A percentile compares a stretch with the other conserved stretches of the same genome.
These are phyloP conservation scores for Graphilbum ipis-grandicollis DNA, from an alignment of 2,329 filamentous ascomycete genomes.

Conservation along the genomic window DNA sequence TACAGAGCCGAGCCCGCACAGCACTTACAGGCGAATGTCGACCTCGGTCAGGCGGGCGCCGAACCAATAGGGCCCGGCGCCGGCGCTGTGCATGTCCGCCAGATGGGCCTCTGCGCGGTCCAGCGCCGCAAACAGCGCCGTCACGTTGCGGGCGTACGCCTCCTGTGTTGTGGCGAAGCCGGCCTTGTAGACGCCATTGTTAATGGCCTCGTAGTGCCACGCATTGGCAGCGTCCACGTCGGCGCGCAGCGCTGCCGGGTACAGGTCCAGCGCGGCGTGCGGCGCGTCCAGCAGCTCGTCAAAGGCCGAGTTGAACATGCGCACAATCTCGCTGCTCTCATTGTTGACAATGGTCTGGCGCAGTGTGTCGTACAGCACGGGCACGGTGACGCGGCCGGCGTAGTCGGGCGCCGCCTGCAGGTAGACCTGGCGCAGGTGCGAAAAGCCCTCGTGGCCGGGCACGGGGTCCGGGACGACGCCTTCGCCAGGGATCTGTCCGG, in stretches of 20 bases:
- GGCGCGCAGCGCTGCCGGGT: constrained; percentile 43
- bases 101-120: constrained; percentile 64
- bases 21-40: constrained; percentile 52
- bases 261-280: constrained; percentile 45
- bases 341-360: constrained; percentile 69
- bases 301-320: constrained; percentile 76
- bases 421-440: constrained; percentile 62
- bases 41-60: constrained; percentile 63
- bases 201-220: constrained; percentile 64
- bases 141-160: constrained; percentile 63
- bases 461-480: constrained; percentile 52
- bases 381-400: constrained; percentile 69
- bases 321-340: constrained; percentile 80
- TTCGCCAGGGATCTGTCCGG: constrained; percentile 32
- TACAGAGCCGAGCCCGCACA: neutral
- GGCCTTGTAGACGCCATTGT: constrained; percentile 56
- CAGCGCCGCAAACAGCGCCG: constrained; percentile 55
- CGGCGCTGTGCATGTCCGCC: constrained; percentile 7
- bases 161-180: constrained; percentile 75
- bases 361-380: constrained; percentile 69
- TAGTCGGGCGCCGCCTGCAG: constrained; percentile 58
- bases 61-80: constrained; percentile 52
- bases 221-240: constrained; percentile 62
- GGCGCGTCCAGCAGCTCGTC: constrained; percentile 48
- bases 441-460: constrained; percentile 51